Percentiles rank a stretch among this genome's conserved stretches.
These are phyloP conservation scores for Chaetomium cochliodes DNA, from an alignment of 495 filamentous ascomycete species.

Conservation along the genomic window DNA sequence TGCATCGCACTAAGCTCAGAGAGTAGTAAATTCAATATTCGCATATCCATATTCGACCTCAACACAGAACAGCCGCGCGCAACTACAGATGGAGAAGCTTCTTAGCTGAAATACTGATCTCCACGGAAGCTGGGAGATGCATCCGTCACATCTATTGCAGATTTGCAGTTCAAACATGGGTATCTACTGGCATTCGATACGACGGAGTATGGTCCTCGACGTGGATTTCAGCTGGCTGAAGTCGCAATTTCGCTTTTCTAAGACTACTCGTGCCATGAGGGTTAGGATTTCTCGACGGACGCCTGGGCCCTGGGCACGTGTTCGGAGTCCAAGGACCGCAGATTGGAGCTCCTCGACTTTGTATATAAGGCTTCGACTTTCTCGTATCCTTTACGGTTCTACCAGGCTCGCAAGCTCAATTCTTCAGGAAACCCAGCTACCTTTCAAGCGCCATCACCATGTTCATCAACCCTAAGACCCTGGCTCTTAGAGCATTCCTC, in stretches of 20 bases:
- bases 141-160: no score
- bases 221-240: no score
- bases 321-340: neutral
- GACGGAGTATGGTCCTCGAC: no score
- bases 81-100: no score
- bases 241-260: neutral
- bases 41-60: no score
- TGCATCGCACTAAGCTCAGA: neutral
- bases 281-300: neutral
- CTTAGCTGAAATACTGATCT: neutral
- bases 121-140: neutral
- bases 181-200: no score
- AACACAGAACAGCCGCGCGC: no score
- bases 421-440: neutral
- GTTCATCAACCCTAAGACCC: neutral
- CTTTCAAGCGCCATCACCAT: neutral
- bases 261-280: no score
- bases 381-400: neutral
- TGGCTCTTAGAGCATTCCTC: neutral
- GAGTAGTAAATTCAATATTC: neutral
- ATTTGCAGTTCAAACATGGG: no score
- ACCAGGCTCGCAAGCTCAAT: neutral
- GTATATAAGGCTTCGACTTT: neutral
- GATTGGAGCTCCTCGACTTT: no score
- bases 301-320: neutral